Base-by-base conservation (phyloP, 495 filamentous ascomycete species). In the Aspergillus bridgeri region DNA sequence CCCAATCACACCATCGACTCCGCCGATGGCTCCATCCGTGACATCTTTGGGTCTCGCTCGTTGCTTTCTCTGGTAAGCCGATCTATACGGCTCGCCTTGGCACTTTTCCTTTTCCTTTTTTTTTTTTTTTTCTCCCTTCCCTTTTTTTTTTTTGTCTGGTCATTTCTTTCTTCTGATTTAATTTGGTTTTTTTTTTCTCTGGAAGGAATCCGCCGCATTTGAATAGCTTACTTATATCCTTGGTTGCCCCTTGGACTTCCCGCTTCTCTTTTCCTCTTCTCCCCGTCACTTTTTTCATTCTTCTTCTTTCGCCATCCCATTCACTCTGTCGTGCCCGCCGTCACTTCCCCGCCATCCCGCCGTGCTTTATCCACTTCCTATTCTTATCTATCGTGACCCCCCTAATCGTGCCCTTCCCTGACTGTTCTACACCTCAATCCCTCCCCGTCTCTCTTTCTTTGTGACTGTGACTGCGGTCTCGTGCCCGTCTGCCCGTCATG, bases 1-100 rank as follows among this genome's bases (percentile, higher is more conserved):
- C 49, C 56, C 17, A 65, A 77, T 77, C 72, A 75, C 74, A 77
- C 71, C 74, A 77, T 77, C 72, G 66, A 56, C 60, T 58, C 56
- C 51, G 47, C 59, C n/a, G 56, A 75, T 77, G 68, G 65, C 66
- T 61, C 65, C 64, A 72, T 76, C 25, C 52, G 60, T 60, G 57
- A 63, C 60, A 60, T 59, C 51, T 46, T n/a, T n/a, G n/a, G n/a
- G n/a, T n/a, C n/a, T n/a, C n/a, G n/a, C n/a, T n/a, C n/a, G n/a
- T n/a, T n/a, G n/a, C n/a, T n/a, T n/a, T n/a, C n/a, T n/a, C n/a
- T n/a, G n/a, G n/a, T n/a, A n/a, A n/a, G 55, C 25, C n/a, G 48
- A 51, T 57, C 48, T 45, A 20, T 23, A 38, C 47, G 22, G 23
- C 25, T 20, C 46, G 22, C 18, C 25, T 50, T 29, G 59, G 58